Conservation (phyloP, 495 filamentous ascomycete genomes). For the Aspergillus saccharolyticus region DNA sequence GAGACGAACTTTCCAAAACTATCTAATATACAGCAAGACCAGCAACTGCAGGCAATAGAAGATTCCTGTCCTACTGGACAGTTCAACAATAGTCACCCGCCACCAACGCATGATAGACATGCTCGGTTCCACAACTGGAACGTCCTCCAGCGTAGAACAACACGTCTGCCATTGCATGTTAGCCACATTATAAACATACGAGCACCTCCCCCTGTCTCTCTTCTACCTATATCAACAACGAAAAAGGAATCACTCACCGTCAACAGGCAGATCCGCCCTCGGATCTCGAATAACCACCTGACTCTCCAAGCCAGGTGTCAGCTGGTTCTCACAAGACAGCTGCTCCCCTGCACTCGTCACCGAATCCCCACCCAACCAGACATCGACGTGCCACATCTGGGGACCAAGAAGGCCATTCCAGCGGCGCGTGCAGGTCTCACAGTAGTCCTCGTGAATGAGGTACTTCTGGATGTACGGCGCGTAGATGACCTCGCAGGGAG, state of each 20-base stretch:
- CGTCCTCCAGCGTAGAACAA: not conserved
- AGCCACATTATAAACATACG: not conserved
- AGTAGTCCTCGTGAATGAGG: constrained; percentile 31
- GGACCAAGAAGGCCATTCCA: constrained; percentile 12
- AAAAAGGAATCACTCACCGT: constrained; percentile 1
- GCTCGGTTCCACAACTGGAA: not conserved
- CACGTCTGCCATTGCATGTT: too few species aligned
- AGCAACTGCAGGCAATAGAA: too few species aligned
- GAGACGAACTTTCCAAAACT: too few species aligned
- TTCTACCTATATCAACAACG: not conserved
- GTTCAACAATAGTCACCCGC: constrained; percentile 2
- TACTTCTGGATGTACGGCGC: constrained; percentile 39
- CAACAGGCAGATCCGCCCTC: not conserved
- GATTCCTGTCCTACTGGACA: too few species aligned
- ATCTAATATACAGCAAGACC: too few species aligned
- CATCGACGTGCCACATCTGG: constrained; percentile 34
- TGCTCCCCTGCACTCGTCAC: constrained; percentile 24
- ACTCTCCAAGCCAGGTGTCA: constrained; percentile 19
- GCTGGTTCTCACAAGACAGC: constrained; percentile 31
- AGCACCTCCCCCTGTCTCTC: not conserved
- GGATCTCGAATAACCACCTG: not conserved
- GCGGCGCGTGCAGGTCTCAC: constrained; percentile 27
- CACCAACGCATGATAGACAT: not conserved
- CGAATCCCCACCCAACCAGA: constrained; percentile 39
- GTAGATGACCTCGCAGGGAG: constrained; percentile 42